Conservation (phyloP, 305 asterid species). For the Solanum hybrid region DNA sequence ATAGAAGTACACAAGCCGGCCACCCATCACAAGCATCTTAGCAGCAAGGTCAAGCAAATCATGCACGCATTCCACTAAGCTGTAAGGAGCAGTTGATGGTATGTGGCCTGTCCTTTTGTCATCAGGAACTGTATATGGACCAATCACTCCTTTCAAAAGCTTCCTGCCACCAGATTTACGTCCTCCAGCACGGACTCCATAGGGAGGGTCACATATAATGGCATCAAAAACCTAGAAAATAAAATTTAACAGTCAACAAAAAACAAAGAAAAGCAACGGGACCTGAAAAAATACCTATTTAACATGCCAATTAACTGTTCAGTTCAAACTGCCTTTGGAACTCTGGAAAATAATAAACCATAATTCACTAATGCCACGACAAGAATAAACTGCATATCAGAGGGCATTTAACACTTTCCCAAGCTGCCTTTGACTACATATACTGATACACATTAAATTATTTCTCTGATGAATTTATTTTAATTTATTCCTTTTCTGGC, state of each 20-base stretch:
- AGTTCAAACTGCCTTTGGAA: neutral
- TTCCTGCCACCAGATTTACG: constrained; percentile 99
- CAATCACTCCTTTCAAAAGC: constrained; percentile 76
- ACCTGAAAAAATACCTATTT: neutral
- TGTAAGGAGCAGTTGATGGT: constrained; percentile 92
- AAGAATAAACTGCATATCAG: neutral
- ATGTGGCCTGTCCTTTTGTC: constrained; percentile 85
- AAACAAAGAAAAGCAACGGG: neutral
- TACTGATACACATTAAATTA: neutral
- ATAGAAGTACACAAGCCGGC: constrained; percentile 90
- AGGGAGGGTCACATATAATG: constrained; percentile 95
- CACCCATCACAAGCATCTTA: constrained; percentile 79
- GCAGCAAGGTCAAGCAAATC: constrained; percentile 93
- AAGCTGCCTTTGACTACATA: neutral
- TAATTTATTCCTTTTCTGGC: neutral
- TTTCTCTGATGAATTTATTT: neutral
- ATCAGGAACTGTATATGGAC: constrained; percentile 82
- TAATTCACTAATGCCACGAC: neutral
- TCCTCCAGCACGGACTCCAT: constrained; percentile 99
- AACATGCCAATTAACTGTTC: neutral
- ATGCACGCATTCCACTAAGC: constrained; percentile 89
- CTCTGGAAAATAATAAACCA: neutral
- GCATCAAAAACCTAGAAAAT: constrained; percentile 72
- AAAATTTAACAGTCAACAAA: neutral
- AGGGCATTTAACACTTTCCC: neutral